Base-by-base conservation (phyloP, 2,329 filamentous ascomycete species). In the Laburnicola sp. region DNA sequence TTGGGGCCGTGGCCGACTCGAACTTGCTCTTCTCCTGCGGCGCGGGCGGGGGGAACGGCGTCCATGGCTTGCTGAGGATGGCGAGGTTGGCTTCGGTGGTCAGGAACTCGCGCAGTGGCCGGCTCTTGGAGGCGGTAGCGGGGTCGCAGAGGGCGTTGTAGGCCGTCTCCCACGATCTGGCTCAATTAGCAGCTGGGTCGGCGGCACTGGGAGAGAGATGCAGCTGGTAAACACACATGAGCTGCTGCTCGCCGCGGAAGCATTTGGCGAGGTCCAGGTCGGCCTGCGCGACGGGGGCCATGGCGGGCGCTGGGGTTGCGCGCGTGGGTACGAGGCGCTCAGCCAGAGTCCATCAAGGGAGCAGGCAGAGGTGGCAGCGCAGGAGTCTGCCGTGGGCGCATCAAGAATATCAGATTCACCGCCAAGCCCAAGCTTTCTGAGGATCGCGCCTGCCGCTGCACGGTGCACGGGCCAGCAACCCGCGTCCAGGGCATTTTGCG, bases 1-100 rank as follows among this genome's bases (percentile, higher is more conserved):
- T 95, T 4, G 91, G 88, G 22, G 91, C 88, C 0, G 89, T 96
- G 73, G 87, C 91, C 21, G 88, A 88, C 54, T 95, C 88, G 67
- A 95, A 95, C 16, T 83, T 82, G 59, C 82, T 80, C 72, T 86
- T 89, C 27, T 87, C 82, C 63, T 84, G 79, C 45, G 83, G 69
- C 58, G 82, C 84, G 1, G 86, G 78, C 57, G 80, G 64, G 51
- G 82, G 76, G 71, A 93, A 96, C 36, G 86, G 84, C 56, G 80
- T 80, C 65, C 86, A 80, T 25, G 89, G 87, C 48, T 83, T 81
- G 59, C 82, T 84, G 51, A 97, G 81, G 51, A 92, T 78, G 48
- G 81, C 77, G 60, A 86, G 76, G 59, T 89, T 86, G 59, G 86
- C 83, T 48, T 83, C 76, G 63, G 93, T 86, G 58, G 80, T 80